Base-by-base conservation (phyloP, 2,329 filamentous ascomycete species). In the Gnomoniopsis smithogilvyi region DNA sequence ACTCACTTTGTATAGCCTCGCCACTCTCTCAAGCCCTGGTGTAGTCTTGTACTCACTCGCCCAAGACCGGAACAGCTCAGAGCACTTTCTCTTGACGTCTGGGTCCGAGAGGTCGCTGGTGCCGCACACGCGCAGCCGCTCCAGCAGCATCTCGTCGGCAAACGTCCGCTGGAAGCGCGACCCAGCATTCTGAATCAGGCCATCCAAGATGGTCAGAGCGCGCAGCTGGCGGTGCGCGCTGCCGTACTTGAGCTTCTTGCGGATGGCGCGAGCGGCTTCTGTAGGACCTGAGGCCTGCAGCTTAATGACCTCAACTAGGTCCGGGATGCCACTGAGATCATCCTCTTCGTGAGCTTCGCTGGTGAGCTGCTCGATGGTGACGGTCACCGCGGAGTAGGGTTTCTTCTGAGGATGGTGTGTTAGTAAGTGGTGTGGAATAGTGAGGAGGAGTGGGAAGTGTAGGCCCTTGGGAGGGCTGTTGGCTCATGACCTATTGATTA, bases 161-260 rank as follows among this genome's bases (percentile, higher is more conserved):
- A 98, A 96, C 17, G 85, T 84, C 51, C 91, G 86, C 73, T 97
- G 90, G 70, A 98, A 97, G 14, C 89, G 85, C 14, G 89, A 81
- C 1, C 94, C 94, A 2, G 92, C 93, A 76, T 99, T 99, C 70
- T 97, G 91, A 62, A 99, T 95, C 43, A 99, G 81, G 46, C 91
- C 93, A 71, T 99, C 95, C 2, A 99, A 83, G 52, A 99, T 88
- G 12, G 90, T 89, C 22, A 99, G 83, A 38, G 95, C 90, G 61
- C 95, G 86, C 36, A 98, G 81, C 74, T 99, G 95, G 52, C 92
- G 89, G 73, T 98, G 94, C n/a, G 91, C 82, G 68, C 87, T 96
- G 67, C 95, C 95, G 74, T 99, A 98, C 78, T 99, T 99, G 82
- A 99, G 85, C 79, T 98, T 98, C 84, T 99, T 99, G 62, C 95